Conservation (phyloP, 192 early-diverging fungal genomes). For the Umbelopsis vinacea region DNA sequence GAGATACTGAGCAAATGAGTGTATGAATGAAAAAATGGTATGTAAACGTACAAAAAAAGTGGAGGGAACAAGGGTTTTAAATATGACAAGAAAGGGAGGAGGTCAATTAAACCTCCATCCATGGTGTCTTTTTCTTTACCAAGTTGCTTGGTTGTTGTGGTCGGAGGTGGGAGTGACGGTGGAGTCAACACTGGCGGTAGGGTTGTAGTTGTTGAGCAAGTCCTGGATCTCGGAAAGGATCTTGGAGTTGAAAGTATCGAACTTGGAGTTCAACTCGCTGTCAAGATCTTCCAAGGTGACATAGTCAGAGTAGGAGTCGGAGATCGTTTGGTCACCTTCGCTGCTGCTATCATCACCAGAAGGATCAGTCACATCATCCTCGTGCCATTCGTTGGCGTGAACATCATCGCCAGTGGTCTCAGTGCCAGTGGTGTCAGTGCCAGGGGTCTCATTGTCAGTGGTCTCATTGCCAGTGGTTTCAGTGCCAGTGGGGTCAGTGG, state of each 20-base stretch:
- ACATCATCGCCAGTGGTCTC: background rate
- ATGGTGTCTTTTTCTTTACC: background rate
- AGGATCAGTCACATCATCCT: background rate
- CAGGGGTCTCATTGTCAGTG: background rate
- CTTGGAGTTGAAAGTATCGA: background rate
- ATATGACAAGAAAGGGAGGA: no score
- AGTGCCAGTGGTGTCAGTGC: background rate
- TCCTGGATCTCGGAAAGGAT: background rate
- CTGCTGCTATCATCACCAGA: background rate
- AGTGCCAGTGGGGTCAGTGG: background rate
- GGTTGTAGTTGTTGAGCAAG: background rate
- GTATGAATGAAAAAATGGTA: conserved; percentile 4
- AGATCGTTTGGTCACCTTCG: background rate
- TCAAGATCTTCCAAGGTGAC: conserved; percentile 6
- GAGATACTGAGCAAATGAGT: conserved; percentile 1
- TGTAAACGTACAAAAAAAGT: background rate
- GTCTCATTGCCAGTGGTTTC: conserved; percentile 19
- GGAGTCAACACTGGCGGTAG: background rate
- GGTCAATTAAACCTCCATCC: no score
- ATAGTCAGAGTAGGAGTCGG: background rate
- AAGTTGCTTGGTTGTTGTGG: conserved; percentile 23
- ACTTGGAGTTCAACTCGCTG: conserved; percentile 7
- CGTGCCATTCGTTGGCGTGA: background rate
- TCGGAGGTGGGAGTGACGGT: background rate
- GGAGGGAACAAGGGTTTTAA: background rate